Evolutionary conservation across 2,329 filamentous ascomycete species (phyloP), one percentile per base, ranked within the genome.

Genomic region (Mollisia scopiformis): DNA sequence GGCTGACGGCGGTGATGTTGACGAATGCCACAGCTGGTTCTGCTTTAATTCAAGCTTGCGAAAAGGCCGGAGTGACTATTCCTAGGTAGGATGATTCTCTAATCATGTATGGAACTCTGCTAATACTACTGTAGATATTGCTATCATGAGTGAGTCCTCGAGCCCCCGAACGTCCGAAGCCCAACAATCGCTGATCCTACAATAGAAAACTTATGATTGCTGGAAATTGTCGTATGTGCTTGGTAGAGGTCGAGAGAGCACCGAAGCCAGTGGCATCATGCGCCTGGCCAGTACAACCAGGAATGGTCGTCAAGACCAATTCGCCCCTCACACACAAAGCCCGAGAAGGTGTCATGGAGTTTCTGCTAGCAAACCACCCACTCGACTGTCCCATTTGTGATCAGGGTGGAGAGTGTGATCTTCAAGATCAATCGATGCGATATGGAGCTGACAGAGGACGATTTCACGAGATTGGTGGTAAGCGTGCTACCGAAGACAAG

Each of bases 281-380:
- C 79, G 95, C 95, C 71, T 99, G 95, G 95, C 95, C 95, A 55
- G 95, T 98, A 69, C 93, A 97, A 78, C 92, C 95, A 58, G 95
- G 95, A 64, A 99, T 99, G 95, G 93, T 97, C 55, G 95, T 99
- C 73, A 97, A 98, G 86, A 99, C 95, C 66, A 92, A 97, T 79
- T 97, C 95, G 59, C 92, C 94, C 46, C 85, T 98, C 67, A 90
- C 92, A 71, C 95, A 99, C 84, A 99, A 99, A 82, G 95, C 95
- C 71, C 88, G 95, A 75, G 95, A 99, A 83, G 95, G 95, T 75
- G 93, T 99, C 55, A 99, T 98, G 95, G 95, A 99, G 76, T 99
- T 99, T 73, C 82, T 99, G 68, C 86, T 99, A 64, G 93, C 94
- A 71, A 98, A 98, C 78, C 93, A 98, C 77, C 93, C 93, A 52